Conservation (phyloP, 495 filamentous ascomycete genomes). For the Hyaloscypha bicolor region DNA sequence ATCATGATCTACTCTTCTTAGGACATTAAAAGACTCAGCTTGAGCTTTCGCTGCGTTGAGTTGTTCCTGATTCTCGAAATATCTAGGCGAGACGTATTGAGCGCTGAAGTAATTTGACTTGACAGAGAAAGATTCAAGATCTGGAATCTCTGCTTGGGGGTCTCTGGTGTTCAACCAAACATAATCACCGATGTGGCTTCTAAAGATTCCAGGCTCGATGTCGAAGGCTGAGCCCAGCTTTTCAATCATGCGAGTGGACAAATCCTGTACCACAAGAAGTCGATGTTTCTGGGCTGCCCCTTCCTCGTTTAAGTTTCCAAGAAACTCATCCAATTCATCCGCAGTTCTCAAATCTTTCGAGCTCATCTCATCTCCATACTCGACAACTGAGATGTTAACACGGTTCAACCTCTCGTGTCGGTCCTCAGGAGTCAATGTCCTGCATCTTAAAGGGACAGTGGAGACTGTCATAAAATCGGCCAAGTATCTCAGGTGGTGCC, state of each 20-base stretch:
- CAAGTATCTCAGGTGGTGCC: constrained; percentile 18
- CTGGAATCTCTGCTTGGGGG: constrained; percentile 19
- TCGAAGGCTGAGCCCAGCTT: constrained; percentile 17
- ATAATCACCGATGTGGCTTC: constrained; percentile 17
- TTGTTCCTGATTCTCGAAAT: constrained; percentile 13
- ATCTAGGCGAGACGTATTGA: constrained; percentile 19
- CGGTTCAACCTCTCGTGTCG: constrained; percentile 16
- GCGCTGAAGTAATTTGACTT: constrained; percentile 18
- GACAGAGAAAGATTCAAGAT: constrained; percentile 9
- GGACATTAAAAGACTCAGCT: constrained; percentile 18
- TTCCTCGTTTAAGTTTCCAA: not conserved
- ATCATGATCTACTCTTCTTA: constrained; percentile 19
- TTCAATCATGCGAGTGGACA: constrained; percentile 18
- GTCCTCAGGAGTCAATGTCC: constrained; percentile 8
- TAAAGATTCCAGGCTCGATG: constrained; percentile 21
- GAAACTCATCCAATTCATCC: constrained; percentile 10
- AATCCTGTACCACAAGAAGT: constrained; percentile 14
- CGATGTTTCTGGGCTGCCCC: not conserved
- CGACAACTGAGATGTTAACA: constrained; percentile 14
- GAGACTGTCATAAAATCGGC: constrained; percentile 17
- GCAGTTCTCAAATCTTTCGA: constrained; percentile 6
- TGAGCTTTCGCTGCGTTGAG: constrained; percentile 13
- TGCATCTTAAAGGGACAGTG: constrained; percentile 5
- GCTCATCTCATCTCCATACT: constrained; percentile 17
- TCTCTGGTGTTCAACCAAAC: constrained; percentile 16